A percentile compares a stretch with the other conserved stretches of the same genome.
Evolutionary conservation across 208 protist genomes (phyloP).

Genomic region (Trypanosoma vivax): DNA sequence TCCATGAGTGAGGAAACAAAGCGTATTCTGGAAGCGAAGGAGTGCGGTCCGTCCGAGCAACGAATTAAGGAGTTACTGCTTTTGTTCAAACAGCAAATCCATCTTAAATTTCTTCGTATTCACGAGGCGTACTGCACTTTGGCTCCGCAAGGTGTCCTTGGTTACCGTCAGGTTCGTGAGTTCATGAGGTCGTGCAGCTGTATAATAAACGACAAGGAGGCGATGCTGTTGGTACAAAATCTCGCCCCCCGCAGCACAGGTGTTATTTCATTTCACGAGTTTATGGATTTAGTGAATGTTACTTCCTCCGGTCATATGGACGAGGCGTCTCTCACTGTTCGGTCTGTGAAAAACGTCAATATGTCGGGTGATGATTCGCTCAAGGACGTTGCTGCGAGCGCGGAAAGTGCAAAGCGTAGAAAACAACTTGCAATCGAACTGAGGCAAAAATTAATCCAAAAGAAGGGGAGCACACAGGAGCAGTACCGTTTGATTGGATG

Average conservation of each 20-base stretch:
- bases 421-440: conserved; percentile 52
- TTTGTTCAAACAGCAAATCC: conserved; percentile 76
- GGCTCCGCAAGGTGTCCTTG: conserved; percentile 70
- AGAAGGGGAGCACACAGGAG: conserved; percentile 65
- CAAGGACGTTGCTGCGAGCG: conserved; percentile 25
- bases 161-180: conserved; percentile 70
- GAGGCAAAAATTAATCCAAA: conserved; percentile 77
- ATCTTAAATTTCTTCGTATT: conserved; percentile 62
- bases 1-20: conserved; percentile 65
- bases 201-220: conserved; percentile 75
- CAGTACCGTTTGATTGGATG: conserved; percentile 72
- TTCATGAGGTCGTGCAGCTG: conserved; percentile 82
- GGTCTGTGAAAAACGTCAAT: conserved; percentile 62
- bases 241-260: conserved; percentile 55
- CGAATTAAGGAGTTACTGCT: conserved; percentile 65
- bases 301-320: conserved; percentile 55
- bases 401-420: conserved; percentile 35
- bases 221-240: conserved; percentile 70
- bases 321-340: conserved; percentile 48
- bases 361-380: conserved; percentile 46
- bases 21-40: conserved; percentile 59
- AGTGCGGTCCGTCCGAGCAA: conserved; percentile 44
- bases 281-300: conserved; percentile 60
- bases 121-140: conserved; percentile 69
- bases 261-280: conserved; percentile 73